Evolutionary conservation across 108 stramenopile genomes (phyloP).

Genomic region (Cyclotella sp.): DNA sequence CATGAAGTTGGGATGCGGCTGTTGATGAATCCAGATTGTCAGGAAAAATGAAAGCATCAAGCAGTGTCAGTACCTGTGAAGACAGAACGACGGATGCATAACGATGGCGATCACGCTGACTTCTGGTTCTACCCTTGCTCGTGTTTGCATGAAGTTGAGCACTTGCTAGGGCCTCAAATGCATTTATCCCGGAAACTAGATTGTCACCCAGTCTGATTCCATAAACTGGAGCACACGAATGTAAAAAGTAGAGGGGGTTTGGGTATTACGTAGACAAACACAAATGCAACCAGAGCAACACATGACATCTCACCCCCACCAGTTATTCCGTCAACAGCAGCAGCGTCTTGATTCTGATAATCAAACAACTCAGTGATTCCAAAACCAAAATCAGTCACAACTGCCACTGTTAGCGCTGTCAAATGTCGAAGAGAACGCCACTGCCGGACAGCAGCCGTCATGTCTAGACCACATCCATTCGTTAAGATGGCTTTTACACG

Average conservation of each 20-base stretch:
- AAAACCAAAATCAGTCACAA: constrained; percentile 67
- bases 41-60: constrained; percentile 90
- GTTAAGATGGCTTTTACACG: constrained; percentile 61
- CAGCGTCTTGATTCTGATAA: constrained; percentile 53
- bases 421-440: constrained; percentile 83
- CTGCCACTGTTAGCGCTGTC: constrained; percentile 66
- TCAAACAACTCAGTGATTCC: constrained; percentile 71
- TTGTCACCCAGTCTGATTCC: constrained; percentile 71
- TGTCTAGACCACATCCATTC: constrained; percentile 67
- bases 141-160: constrained; percentile 40
- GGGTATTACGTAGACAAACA: too few relatives aligned
- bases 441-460: constrained; percentile 70
- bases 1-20: constrained; percentile 79
- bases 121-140: not conserved
- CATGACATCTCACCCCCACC: constrained; percentile 33
- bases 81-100: constrained; percentile 64
- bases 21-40: constrained; percentile 69
- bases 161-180: constrained; percentile 49
- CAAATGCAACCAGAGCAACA: not conserved
- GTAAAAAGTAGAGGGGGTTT: too few relatives aligned
- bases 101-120: constrained; percentile 26
- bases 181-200: constrained; percentile 50
- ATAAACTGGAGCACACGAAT: constrained; percentile 26
- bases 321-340: constrained; percentile 60
- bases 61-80: constrained; percentile 69